A percentile compares a stretch with the other conserved stretches of the same genome.
Evolutionary conservation across 2,329 filamentous ascomycete genomes (phyloP).

Genomic region (Fusarium illudens): DNA sequence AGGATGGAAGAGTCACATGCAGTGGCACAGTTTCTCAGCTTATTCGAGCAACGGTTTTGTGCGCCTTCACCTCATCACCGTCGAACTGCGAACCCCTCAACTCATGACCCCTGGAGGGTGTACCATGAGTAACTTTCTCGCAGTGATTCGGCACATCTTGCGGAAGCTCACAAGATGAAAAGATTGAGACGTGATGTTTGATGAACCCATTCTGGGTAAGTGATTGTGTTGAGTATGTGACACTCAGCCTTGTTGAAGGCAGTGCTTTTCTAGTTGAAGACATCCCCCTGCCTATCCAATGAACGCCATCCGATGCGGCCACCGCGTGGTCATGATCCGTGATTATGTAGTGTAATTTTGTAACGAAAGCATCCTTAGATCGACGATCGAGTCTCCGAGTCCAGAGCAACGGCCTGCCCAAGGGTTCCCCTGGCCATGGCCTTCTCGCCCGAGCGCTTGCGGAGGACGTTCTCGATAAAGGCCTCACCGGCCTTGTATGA

Average conservation of each 20-base stretch:
- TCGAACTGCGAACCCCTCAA: not conserved
- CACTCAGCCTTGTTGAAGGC: constrained; percentile 43
- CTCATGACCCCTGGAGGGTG: not conserved
- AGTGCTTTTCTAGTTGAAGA: constrained; percentile 43
- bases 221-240: constrained; percentile 26
- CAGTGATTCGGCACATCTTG: not conserved
- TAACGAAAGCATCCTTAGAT: constrained; percentile 28
- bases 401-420: constrained; percentile 52
- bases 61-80: constrained; percentile 1
- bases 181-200: constrained; percentile 1
- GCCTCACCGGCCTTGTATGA: constrained; percentile 98
- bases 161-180: not conserved
- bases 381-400: constrained; percentile 39
- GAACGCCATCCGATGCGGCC: constrained; percentile 41
- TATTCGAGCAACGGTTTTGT: constrained; percentile 6
- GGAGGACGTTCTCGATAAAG: constrained; percentile 97
- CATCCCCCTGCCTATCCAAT: constrained; percentile 30
- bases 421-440: constrained; percentile 46
- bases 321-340: constrained; percentile 35
- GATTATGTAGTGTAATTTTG: constrained; percentile 33
- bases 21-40: constrained; percentile 17
- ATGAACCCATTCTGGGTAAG: constrained; percentile 16
- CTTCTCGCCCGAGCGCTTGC: constrained; percentile 72
- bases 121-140: not conserved
- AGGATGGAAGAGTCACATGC: not conserved